phyloP scores from a whole-genome alignment of 441 rosid species.

The Pelargonium citronellum region DNA sequence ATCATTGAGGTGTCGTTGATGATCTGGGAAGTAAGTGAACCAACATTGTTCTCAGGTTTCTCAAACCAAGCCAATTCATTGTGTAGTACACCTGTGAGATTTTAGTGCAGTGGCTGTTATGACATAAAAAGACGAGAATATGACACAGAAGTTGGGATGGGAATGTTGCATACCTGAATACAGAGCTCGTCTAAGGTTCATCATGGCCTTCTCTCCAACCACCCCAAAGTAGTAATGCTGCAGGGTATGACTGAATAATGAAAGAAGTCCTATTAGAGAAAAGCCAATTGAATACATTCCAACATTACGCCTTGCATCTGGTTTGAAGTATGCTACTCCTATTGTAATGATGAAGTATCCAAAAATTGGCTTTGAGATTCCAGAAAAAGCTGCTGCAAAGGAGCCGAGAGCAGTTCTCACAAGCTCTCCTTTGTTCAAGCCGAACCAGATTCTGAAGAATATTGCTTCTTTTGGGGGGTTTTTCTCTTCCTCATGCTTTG shows the following conservation, averaged over 20 bases:
- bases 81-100: conserved; percentile 39
- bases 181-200: conserved; percentile 47
- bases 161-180: conserved; percentile 41
- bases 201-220: conserved; percentile 66
- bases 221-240: conserved; percentile 65
- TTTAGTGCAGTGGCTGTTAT: conserved; percentile 11
- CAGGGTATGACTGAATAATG: conserved; percentile 50
- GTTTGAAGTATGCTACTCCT: conserved; percentile 46
- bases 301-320: conserved; percentile 36
- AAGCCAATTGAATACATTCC: conserved; percentile 43
- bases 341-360: conserved; percentile 58
- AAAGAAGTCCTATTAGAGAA: conserved; percentile 44
- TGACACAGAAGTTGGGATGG: not conserved
- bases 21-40: conserved; percentile 45
- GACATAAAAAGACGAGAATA: conserved; percentile 3
- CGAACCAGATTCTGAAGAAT: conserved; percentile 63
- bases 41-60: conserved; percentile 47
- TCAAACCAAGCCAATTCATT: conserved; percentile 67
- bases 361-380: conserved; percentile 61
- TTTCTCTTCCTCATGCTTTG: conserved; percentile 22
- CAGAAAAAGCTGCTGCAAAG: conserved; percentile 60
- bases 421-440: conserved; percentile 38
- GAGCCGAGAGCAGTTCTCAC: conserved; percentile 40
- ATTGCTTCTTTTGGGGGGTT: conserved; percentile 18
- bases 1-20: conserved; percentile 55